A percentile compares a stretch with the other conserved stretches of the same genome.
Conservation (phyloP, 345 rosid genomes). For the Salix brachista region DNA sequence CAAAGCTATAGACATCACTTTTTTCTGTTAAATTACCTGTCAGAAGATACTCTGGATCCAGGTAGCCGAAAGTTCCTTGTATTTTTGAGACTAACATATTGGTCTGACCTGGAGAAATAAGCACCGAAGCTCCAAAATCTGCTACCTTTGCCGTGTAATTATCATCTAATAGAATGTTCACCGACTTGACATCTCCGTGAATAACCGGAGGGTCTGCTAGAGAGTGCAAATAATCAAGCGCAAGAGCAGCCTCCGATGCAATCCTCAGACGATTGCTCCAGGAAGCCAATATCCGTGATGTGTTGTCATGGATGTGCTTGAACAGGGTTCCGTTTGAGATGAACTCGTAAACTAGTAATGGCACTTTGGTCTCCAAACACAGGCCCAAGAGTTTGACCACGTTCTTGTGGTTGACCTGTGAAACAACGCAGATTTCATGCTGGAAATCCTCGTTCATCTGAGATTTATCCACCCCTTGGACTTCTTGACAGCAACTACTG, state of each 20-base stretch:
- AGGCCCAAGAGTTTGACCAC: slow-evolving; percentile 22
- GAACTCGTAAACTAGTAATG: not conserved
- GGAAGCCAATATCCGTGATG: not conserved
- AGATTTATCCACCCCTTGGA: slow-evolving; percentile 7
- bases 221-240: slow-evolving; percentile 24
- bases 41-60: not conserved
- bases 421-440: slow-evolving; percentile 13
- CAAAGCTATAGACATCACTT: not conserved
- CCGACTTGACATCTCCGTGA: slow-evolving; percentile 24
- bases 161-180: not conserved
- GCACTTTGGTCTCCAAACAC: slow-evolving; percentile 10
- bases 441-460: slow-evolving; percentile 1
- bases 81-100: not conserved
- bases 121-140: slow-evolving; percentile 27
- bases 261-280: slow-evolving; percentile 16
- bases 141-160: slow-evolving; percentile 17
- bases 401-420: slow-evolving; percentile 21
- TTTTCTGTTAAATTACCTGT: not conserved
- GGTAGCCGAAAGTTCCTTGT: not conserved
- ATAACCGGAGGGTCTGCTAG: slow-evolving; percentile 23
- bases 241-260: slow-evolving; percentile 12
- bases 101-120: slow-evolving; percentile 1
- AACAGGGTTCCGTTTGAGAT: slow-evolving; percentile 13
- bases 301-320: slow-evolving; percentile 7
- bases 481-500: slow-evolving; percentile 6